Percentiles rank a stretch among this genome's conserved stretches.
phyloP scores from a whole-genome alignment of 345 rosid genomes.

The Gossypium thurberi region DNA sequence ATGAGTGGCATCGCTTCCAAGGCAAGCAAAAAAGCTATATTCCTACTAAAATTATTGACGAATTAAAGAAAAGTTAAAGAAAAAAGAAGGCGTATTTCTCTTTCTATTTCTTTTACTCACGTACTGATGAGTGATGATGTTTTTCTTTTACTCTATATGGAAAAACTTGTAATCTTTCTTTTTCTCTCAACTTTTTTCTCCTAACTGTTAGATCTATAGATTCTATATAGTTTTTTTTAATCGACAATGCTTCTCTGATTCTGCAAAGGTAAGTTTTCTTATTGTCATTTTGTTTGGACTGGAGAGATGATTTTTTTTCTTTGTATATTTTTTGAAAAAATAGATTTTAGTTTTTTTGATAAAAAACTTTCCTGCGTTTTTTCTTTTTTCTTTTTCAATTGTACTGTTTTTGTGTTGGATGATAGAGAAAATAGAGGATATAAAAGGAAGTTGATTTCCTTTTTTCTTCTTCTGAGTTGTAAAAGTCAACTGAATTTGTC shows the following conservation, averaged over 20 bases:
- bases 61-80: not conserved
- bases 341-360: not conserved
- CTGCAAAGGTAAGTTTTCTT: constrained; percentile 19
- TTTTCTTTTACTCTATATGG: not conserved
- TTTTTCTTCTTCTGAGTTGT: not conserved
- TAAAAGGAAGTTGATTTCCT: not conserved
- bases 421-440: not conserved
- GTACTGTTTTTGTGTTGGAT: not conserved
- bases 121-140: constrained; percentile 10
- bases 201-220: constrained; percentile 7
- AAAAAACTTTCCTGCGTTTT: not conserved
- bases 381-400: not conserved
- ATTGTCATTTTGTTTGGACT: not conserved
- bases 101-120: not conserved
- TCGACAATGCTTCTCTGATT: constrained; percentile 25
- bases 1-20: constrained; percentile 47
- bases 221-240: not conserved
- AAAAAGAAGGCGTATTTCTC: not conserved
- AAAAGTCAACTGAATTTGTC: constrained; percentile 1
- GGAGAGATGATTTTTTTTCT: not conserved
- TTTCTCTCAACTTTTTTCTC: not conserved
- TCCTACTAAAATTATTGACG: constrained; percentile 6
- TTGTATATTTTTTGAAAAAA: not conserved
- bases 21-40: constrained; percentile 25
- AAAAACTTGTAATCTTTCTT: not conserved